Percentiles rank a stretch among this genome's conserved stretches.
phyloP scores from a whole-genome alignment of 441 rosid species.

The Arabidopsis hybrid region DNA sequence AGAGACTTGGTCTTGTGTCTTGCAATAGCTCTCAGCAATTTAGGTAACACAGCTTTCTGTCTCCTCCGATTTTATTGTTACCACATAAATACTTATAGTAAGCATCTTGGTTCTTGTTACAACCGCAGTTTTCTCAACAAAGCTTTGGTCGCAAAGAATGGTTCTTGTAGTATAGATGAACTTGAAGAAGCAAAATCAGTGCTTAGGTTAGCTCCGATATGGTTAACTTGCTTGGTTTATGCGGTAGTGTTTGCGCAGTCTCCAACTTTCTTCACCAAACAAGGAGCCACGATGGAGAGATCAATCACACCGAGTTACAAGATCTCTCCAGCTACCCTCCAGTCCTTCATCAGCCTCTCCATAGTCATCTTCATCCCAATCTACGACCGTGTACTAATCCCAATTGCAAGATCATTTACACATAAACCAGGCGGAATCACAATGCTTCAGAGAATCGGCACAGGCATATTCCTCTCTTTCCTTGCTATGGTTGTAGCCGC shows the following conservation, averaged over 20 bases:
- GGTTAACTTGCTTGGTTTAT: slow-evolving; percentile 61
- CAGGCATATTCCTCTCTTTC: slow-evolving; percentile 56
- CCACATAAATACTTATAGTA: background rate
- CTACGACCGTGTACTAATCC: slow-evolving; percentile 69
- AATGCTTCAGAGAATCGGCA: slow-evolving; percentile 78
- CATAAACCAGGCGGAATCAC: slow-evolving; percentile 64
- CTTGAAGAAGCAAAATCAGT: slow-evolving; percentile 71
- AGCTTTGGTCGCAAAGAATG: slow-evolving; percentile 63
- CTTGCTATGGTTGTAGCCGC: slow-evolving; percentile 63
- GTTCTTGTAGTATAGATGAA: slow-evolving; percentile 59
- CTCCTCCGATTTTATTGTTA: slow-evolving; percentile 20
- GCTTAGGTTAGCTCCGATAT: slow-evolving; percentile 66
- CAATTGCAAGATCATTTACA: slow-evolving; percentile 56
- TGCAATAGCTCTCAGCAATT: slow-evolving; percentile 35
- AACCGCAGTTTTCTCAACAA: slow-evolving; percentile 49
- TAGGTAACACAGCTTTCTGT: slow-evolving; percentile 28
- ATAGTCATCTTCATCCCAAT: slow-evolving; percentile 59
- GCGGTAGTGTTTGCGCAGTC: slow-evolving; percentile 65
- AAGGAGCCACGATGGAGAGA: slow-evolving; percentile 80
- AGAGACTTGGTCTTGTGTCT: slow-evolving; percentile 41
- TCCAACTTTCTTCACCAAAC: slow-evolving; percentile 74
- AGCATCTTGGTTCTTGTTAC: slow-evolving; percentile 11
- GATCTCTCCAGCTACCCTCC: slow-evolving; percentile 75
- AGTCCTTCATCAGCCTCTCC: slow-evolving; percentile 54
- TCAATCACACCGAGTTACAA: slow-evolving; percentile 47